Evolutionary conservation across 257 asterid species (phyloP).

Genomic region (Leptodermis oblonga): DNA sequence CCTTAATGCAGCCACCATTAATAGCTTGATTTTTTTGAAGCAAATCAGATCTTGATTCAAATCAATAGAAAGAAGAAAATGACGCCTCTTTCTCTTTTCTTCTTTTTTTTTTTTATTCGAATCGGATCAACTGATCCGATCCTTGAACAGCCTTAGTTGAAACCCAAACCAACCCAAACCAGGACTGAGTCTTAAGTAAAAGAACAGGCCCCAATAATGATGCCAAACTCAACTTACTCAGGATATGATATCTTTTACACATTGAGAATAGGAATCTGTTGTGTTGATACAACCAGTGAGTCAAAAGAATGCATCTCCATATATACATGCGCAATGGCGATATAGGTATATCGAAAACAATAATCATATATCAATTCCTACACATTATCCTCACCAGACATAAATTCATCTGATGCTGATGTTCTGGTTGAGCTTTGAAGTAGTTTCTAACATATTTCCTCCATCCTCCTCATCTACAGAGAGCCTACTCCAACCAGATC

Average conservation of each 20-base stretch:
- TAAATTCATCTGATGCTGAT: constrained; percentile 8
- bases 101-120: too few species aligned
- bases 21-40: too few species aligned
- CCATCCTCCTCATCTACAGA: constrained; percentile 52
- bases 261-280: not conserved
- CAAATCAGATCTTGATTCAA: too few species aligned
- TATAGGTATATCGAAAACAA: not conserved
- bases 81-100: too few species aligned
- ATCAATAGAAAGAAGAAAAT: too few species aligned
- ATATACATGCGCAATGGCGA: not conserved
- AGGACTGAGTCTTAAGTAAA: too few species aligned
- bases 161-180: too few species aligned
- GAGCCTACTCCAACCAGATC: constrained; percentile 64
- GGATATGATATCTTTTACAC: not conserved
- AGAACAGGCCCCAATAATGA: too few species aligned
- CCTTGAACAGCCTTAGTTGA: too few species aligned
- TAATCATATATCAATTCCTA: not conserved
- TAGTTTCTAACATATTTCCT: constrained; percentile 43
- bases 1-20: too few species aligned
- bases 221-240: not conserved
- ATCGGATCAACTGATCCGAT: too few species aligned
- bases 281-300: not conserved
- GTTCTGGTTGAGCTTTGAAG: constrained; percentile 48
- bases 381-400: not conserved
- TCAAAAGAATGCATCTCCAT: not conserved